These are phyloP conservation scores for Rhodotorula sp. DNA, from an alignment of 1,284 basidiomycete genomes.

Conservation along the genomic window DNA sequence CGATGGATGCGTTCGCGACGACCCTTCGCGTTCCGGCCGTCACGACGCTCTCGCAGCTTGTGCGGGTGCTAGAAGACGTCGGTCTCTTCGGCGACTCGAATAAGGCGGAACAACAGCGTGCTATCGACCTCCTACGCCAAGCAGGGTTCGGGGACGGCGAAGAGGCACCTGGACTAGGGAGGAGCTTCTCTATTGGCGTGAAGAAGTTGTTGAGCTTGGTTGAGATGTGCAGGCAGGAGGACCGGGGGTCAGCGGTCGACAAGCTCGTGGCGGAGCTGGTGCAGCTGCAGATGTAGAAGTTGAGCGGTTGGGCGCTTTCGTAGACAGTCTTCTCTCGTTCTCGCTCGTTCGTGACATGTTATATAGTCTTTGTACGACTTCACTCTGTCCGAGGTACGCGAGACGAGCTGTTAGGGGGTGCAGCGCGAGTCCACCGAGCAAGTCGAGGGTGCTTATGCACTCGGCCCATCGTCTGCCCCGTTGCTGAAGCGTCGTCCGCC, in stretches of 20 bases:
- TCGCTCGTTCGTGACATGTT: too few species aligned
- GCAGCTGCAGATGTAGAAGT: constrained; percentile 2
- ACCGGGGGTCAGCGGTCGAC: constrained; percentile 47
- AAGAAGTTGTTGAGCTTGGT: constrained; percentile 89
- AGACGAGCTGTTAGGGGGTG: too few species aligned
- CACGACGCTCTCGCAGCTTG: constrained; percentile 66
- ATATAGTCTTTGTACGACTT: too few species aligned
- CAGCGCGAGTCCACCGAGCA: too few species aligned
- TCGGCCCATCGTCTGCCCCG: too few species aligned
- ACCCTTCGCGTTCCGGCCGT: constrained; percentile 84
- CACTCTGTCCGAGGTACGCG: too few species aligned
- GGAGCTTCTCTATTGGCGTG: constrained; percentile 67
- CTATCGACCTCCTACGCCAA: background rate
- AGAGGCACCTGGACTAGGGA: constrained; percentile 18
- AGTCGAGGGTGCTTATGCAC: too few species aligned
- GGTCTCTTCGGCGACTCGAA: constrained; percentile 69
- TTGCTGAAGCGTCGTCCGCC: too few species aligned
- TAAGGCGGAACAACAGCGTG: constrained; percentile 68
- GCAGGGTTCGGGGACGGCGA: constrained; percentile 2
- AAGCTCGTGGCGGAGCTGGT: constrained; percentile 45
- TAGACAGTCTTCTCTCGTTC: too few species aligned
- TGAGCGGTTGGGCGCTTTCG: too few species aligned
- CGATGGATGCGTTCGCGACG: constrained; percentile 83
- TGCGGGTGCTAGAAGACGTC: constrained; percentile 77
- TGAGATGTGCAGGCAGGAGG: constrained; percentile 92